Evolutionary conservation across 2,329 filamentous ascomycete species (phyloP).

Genomic region (Aureobasidium sp.): DNA sequence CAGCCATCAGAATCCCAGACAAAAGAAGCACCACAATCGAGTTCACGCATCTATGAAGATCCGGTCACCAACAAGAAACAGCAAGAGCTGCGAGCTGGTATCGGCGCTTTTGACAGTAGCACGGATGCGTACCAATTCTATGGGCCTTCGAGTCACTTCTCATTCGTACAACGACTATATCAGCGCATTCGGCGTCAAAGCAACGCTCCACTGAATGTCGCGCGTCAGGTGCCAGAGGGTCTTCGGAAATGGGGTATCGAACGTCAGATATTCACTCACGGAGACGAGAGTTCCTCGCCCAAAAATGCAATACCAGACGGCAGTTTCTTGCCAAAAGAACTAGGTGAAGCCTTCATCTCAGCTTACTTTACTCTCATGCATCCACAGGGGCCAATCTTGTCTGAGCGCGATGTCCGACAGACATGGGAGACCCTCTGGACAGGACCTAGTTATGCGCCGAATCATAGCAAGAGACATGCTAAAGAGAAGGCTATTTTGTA

Average conservation of each 20-base stretch:
- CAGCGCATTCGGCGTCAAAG: slow-evolving; percentile 5
- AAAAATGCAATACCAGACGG: neutral
- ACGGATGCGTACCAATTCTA: slow-evolving; percentile 15
- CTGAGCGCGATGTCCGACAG: neutral
- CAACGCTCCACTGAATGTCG: neutral
- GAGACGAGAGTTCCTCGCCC: neutral
- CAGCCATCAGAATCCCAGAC: neutral
- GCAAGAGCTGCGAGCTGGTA: slow-evolving; percentile 13
- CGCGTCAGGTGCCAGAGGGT: slow-evolving; percentile 3
- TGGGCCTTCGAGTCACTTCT: slow-evolving; percentile 10
- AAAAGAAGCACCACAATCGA: neutral
- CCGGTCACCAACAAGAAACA: slow-evolving; percentile 11
- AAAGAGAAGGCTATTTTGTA: slow-evolving; percentile 9
- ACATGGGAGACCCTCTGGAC: slow-evolving; percentile 7
- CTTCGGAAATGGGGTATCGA: slow-evolving; percentile 12
- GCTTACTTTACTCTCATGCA: slow-evolving; percentile 12
- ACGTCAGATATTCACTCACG: slow-evolving; percentile 11
- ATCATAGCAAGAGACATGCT: neutral
- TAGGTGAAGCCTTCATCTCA: slow-evolving; percentile 12
- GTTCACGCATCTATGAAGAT: neutral
- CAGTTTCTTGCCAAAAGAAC: slow-evolving; percentile 6
- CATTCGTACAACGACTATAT: slow-evolving; percentile 11
- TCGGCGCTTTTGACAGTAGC: slow-evolving; percentile 4
- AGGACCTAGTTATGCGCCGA: neutral
- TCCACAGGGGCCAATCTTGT: neutral